phyloP scores from a whole-genome alignment of 768 basidiomycete species.

The Erythrobasidium yunnanense region DNA sequence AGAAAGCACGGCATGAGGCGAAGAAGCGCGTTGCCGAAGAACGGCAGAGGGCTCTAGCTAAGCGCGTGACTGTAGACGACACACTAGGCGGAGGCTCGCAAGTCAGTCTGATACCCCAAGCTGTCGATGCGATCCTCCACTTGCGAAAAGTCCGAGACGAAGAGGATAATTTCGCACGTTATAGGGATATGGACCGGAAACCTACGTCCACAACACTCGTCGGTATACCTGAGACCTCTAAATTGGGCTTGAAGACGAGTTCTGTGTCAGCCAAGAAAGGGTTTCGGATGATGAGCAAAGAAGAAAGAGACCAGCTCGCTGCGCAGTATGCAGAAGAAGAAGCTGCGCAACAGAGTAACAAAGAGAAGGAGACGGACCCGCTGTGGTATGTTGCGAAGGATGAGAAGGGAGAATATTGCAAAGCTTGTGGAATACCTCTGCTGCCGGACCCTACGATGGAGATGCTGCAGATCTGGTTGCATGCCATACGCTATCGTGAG shows the following conservation, averaged over 20 bases:
- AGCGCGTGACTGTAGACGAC: background rate
- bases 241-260: background rate
- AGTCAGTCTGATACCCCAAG: slow-evolving; percentile 8
- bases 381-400: slow-evolving; percentile 24
- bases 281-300: background rate
- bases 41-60: background rate
- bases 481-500: slow-evolving; percentile 58
- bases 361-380: slow-evolving; percentile 18
- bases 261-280: slow-evolving; percentile 15
- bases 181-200: slow-evolving; percentile 23
- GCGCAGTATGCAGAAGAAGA: slow-evolving; percentile 28
- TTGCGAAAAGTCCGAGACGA: slow-evolving; percentile 28
- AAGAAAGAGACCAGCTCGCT: slow-evolving; percentile 15
- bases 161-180: slow-evolving; percentile 27
- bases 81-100: slow-evolving; percentile 4
- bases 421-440: slow-evolving; percentile 81
- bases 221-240: background rate
- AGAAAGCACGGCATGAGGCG: background rate
- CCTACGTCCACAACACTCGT: background rate
- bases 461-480: slow-evolving; percentile 86
- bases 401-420: slow-evolving; percentile 53
- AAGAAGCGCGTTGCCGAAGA: background rate
- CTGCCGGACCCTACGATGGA: slow-evolving; percentile 89
- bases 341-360: slow-evolving; percentile 2
- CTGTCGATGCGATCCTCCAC: slow-evolving; percentile 11